phyloP scores from a whole-genome alignment of 140 eudicot species.

The Oenanthe javanica region DNA sequence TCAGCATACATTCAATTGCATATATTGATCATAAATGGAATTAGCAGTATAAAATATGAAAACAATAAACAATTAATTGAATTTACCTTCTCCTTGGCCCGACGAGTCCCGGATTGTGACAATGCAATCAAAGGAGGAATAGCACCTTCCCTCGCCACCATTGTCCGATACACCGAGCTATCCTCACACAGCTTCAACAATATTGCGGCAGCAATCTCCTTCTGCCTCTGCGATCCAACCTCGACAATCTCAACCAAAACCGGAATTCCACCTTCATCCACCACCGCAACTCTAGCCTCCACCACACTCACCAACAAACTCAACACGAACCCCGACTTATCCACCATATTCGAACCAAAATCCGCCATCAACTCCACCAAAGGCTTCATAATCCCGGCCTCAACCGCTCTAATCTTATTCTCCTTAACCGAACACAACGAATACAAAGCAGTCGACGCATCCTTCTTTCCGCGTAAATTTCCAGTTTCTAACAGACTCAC shows the following conservation, averaged over 20 bases:
- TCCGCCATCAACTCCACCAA: slow-evolving; percentile 34
- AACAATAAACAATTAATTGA: neutral
- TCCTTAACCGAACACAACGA: slow-evolving; percentile 67
- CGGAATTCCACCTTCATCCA: no score
- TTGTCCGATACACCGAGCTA: slow-evolving; percentile 52
- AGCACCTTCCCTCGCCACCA: slow-evolving; percentile 98
- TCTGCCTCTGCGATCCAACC: slow-evolving; percentile 80
- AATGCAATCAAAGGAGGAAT: slow-evolving; percentile 85
- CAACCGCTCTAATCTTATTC: slow-evolving; percentile 63
- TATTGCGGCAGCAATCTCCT: slow-evolving; percentile 76
- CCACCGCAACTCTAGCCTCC: no score
- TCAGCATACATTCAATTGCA: neutral
- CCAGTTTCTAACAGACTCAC: slow-evolving; percentile 41
- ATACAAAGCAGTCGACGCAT: slow-evolving; percentile 80
- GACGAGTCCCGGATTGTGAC: slow-evolving; percentile 81
- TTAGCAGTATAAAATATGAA: neutral
- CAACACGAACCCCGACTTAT: no score
- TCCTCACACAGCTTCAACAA: slow-evolving; percentile 65
- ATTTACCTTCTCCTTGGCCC: slow-evolving; percentile 82
- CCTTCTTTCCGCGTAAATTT: slow-evolving; percentile 42
- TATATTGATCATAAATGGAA: neutral
- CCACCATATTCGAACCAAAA: no score
- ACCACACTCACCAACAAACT: no score
- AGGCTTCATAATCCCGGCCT: slow-evolving; percentile 84
- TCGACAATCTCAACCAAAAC: slow-evolving; percentile 15